Base-by-base conservation (phyloP, 1,284 basidiomycete genomes). In the Boletellus deceptivus region DNA sequence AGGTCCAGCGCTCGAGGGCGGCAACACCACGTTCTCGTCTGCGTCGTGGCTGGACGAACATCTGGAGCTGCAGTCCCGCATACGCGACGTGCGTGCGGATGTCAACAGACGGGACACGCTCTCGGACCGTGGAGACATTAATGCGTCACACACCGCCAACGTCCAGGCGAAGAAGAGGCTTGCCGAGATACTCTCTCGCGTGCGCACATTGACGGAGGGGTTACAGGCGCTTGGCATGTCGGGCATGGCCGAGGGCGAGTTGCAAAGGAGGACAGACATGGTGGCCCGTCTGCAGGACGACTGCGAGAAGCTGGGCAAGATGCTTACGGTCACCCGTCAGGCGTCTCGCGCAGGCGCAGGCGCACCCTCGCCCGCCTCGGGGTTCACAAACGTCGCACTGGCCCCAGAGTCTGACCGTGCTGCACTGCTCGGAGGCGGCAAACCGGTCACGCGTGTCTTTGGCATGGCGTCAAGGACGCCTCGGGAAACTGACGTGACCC, bases 11-110 rank as follows among this genome's bases (percentile, higher is more conserved):
- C 68, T 57, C 48, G 55, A 62, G 11, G 52, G 60, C 10, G 63
- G 71, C 24, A 52, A 55, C 8, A 63, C 68, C 27, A 76, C 79
- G 50, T 90, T 88, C 72, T 89, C 89, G 0, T 78, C 82, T 2
- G 73, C 85, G 13, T 83, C 85, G 35, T 95, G 93, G 93, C 76
- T 95, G 18, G 86, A 92, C 55, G 92, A 94, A 67, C 89, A 93
- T 61, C 70, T 80, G 45, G 84, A 86, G 44, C 70, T 94, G 10
- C 84, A 89, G 63, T 74, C 79, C n/a, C 77, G 84, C 40, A 76
- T 93, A 43, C 84, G 92, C 36, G 82, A 86, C 57, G 79, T 93
- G 44, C 88, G 92, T 55, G 86, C 91, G 7, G 83, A 90, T 56
- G 79, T 96, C 64, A 86, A 92, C 70, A 87, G 87, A 65, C 85